Conservation (phyloP, 164 flowering plant species). For the Protea cynaroides region DNA sequence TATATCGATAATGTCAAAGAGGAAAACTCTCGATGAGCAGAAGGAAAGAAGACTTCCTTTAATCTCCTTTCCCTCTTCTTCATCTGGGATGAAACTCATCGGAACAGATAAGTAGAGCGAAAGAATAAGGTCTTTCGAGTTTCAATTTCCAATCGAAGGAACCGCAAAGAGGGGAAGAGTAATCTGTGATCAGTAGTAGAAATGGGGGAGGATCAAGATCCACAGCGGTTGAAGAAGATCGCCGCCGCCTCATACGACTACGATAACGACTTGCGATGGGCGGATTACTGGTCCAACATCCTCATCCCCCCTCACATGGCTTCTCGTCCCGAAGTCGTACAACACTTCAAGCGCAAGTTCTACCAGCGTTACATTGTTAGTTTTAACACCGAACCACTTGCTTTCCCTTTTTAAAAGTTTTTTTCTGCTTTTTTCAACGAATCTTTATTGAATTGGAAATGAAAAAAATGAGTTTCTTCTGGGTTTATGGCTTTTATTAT, state of each 20-base stretch:
- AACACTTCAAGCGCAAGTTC: constrained; percentile 94
- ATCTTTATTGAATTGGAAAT: constrained; percentile 4
- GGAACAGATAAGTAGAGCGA: too few relatives aligned
- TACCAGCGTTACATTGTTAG: constrained; percentile 86
- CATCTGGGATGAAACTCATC: too few relatives aligned
- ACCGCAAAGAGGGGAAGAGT: too few relatives aligned
- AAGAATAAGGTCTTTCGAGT: too few relatives aligned
- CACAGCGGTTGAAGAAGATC: constrained; percentile 69
- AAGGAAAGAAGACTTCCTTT: too few relatives aligned
- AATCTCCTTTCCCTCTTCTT: too few relatives aligned
- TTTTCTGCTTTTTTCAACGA: background rate
- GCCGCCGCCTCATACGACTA: constrained; percentile 93
- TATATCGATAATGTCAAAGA: too few relatives aligned
- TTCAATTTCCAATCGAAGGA: too few relatives aligned
- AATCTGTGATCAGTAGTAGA: background rate
- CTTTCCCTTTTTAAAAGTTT: background rate
- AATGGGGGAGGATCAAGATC: constrained; percentile 62
- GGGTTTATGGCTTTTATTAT: constrained; percentile 1
- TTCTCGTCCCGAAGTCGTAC: constrained; percentile 73
- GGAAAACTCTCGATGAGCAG: too few relatives aligned
- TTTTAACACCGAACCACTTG: background rate
- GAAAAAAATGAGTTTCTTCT: background rate
- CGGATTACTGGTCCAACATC: constrained; percentile 94
- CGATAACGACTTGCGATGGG: constrained; percentile 87
- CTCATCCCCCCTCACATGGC: constrained; percentile 93